Percentiles rank a stretch among this genome's conserved stretches.
Evolutionary conservation across 805 yeast species (phyloP).

Genomic region (Sugiyamaella marilandica): DNA sequence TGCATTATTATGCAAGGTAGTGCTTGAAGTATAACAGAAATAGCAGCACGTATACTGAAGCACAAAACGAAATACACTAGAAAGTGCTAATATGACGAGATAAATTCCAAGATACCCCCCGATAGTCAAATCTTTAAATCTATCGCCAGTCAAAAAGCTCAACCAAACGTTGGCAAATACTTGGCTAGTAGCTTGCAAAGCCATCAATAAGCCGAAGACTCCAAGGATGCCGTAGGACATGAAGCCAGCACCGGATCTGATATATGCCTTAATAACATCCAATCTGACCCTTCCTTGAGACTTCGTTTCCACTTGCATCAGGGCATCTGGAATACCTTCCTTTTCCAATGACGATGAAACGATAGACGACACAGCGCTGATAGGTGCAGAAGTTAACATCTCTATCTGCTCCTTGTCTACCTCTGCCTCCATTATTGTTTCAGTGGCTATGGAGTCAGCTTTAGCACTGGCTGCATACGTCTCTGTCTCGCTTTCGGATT

Average conservation of each 20-base stretch:
- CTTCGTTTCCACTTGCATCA: conserved; percentile 18
- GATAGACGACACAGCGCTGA: background rate
- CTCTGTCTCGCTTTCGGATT: conserved; percentile 1
- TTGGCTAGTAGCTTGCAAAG: conserved; percentile 45
- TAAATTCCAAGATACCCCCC: conserved; percentile 63
- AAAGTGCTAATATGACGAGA: conserved; percentile 41
- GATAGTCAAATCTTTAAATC: conserved; percentile 39
- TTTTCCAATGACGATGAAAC: conserved; percentile 4
- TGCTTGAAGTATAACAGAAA: conserved; percentile 49
- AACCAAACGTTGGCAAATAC: conserved; percentile 69
- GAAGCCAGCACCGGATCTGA: conserved; percentile 52
- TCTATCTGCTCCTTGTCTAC: too few relatives aligned
- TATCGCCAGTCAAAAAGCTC: conserved; percentile 59
- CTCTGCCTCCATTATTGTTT: background rate
- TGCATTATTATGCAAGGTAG: conserved; percentile 51
- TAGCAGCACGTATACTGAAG: conserved; percentile 38
- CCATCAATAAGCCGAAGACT: conserved; percentile 26
- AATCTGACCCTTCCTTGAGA: conserved; percentile 22
- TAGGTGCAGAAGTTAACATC: background rate
- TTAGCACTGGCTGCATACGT: conserved; percentile 2
- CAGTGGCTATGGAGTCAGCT: background rate
- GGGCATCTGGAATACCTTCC: conserved; percentile 16
- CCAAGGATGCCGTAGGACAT: conserved; percentile 33
- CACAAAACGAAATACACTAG: conserved; percentile 33
- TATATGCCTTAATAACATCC: conserved; percentile 46